Evolutionary conservation across 768 basidiomycete species (phyloP).

Genomic region (Filobasidium wieringae): DNA sequence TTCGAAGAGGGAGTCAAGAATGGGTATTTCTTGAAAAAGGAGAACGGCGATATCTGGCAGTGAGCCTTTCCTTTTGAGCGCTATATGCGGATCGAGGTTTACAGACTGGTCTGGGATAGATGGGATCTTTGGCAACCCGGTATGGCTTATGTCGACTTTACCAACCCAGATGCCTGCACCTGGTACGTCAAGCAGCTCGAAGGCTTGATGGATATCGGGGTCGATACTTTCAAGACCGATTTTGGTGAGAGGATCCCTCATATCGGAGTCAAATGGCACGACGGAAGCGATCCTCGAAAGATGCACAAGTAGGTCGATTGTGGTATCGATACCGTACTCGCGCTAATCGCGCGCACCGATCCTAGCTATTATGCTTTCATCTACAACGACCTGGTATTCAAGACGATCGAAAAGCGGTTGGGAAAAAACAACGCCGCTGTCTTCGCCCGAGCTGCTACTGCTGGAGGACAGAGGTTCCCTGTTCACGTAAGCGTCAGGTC

Average conservation of each 20-base stretch:
- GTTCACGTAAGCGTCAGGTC: slow-evolving; percentile 32
- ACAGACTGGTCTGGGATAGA: neutral
- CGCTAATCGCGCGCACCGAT: neutral
- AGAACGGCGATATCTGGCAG: slow-evolving; percentile 47
- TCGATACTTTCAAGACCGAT: slow-evolving; percentile 45
- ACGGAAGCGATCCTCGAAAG: slow-evolving; percentile 54
- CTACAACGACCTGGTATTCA: slow-evolving; percentile 62
- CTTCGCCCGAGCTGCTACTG: slow-evolving; percentile 57
- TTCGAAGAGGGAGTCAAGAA: slow-evolving; percentile 57
- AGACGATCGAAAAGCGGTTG: slow-evolving; percentile 48
- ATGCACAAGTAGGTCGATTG: slow-evolving; percentile 49
- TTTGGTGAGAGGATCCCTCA: slow-evolving; percentile 70
- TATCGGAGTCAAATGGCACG: slow-evolving; percentile 50
- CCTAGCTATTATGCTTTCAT: slow-evolving; percentile 48
- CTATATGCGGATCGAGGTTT: neutral
- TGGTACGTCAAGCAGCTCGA: slow-evolving; percentile 50
- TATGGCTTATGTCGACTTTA: slow-evolving; percentile 49
- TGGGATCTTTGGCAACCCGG: slow-evolving; percentile 60
- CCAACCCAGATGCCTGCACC: slow-evolving; percentile 49
- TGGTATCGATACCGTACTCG: neutral
- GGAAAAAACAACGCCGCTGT: slow-evolving; percentile 58
- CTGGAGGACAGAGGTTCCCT: slow-evolving; percentile 50
- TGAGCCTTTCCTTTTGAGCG: slow-evolving; percentile 16
- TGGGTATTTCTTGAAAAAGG: slow-evolving; percentile 61
- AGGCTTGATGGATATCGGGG: slow-evolving; percentile 45